Conservation (phyloP, 2,329 filamentous ascomycete species). For the Rutstroemia sp. region DNA sequence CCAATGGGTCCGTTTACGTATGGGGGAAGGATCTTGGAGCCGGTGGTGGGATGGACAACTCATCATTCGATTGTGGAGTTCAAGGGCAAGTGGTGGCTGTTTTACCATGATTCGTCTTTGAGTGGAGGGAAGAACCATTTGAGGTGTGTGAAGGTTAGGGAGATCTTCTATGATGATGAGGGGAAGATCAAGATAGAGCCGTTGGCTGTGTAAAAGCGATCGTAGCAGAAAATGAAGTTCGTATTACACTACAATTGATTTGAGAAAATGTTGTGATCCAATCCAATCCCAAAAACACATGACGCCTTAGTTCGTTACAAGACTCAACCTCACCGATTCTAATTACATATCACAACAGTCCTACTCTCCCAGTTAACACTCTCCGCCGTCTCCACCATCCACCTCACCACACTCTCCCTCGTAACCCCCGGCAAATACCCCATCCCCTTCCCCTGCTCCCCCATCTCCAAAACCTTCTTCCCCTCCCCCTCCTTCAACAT, state of each 20-base stretch:
- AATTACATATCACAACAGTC: conserved; percentile 8
- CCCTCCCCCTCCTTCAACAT: conserved; percentile 16
- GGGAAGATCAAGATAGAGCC: conserved; percentile 46
- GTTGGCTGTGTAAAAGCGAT: neutral
- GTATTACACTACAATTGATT: no score
- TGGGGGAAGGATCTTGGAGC: conserved; percentile 62
- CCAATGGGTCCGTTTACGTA: conserved; percentile 70
- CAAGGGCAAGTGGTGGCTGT: conserved; percentile 63
- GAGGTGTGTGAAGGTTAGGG: conserved; percentile 65
- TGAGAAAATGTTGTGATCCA: no score
- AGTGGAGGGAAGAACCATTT: conserved; percentile 64
- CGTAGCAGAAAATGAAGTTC: neutral
- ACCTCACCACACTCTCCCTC: conserved; percentile 33
- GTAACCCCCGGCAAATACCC: conserved; percentile 12
- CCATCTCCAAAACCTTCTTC: conserved; percentile 10
- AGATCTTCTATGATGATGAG: conserved; percentile 62
- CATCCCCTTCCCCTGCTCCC: conserved; percentile 24
- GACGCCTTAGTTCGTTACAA: neutral
- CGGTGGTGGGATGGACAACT: conserved; percentile 74
- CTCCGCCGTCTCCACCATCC: conserved; percentile 33
- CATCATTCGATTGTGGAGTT: conserved; percentile 75
- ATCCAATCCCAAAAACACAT: neutral
- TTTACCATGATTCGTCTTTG: conserved; percentile 67
- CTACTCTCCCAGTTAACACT: neutral
- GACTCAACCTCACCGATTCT: neutral